Conservation (phyloP, 805 yeast species). For the Ogataea trehaloabstinens region DNA sequence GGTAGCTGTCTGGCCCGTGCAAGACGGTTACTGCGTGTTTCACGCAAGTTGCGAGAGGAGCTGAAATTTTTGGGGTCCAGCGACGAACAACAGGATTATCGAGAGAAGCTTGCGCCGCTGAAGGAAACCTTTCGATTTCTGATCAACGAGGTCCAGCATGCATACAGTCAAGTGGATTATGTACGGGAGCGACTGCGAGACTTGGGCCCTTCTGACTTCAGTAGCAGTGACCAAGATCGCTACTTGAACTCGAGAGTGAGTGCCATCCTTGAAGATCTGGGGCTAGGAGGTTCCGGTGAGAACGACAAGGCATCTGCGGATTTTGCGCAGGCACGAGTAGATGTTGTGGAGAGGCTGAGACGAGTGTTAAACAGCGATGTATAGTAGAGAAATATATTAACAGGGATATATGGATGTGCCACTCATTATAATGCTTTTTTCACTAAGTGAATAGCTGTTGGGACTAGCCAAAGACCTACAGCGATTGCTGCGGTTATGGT, state of each 20-base stretch:
- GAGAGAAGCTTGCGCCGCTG: slow-evolving; percentile 24
- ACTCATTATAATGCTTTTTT: slow-evolving; percentile 38
- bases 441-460: slow-evolving; percentile 53
- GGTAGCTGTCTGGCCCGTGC: slow-evolving; percentile 40
- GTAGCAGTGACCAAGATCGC: slow-evolving; percentile 17
- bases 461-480: slow-evolving; percentile 58
- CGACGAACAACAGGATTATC: background rate
- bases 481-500: slow-evolving; percentile 61
- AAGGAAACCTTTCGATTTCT: slow-evolving; percentile 27
- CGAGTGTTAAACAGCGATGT: slow-evolving; percentile 8
- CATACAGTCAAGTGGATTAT: slow-evolving; percentile 18
- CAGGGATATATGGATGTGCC: background rate
- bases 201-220: slow-evolving; percentile 7
- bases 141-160: slow-evolving; percentile 21
- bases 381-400: background rate
- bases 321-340: slow-evolving; percentile 6
- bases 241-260: slow-evolving; percentile 19
- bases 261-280: slow-evolving; percentile 12
- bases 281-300: slow-evolving; percentile 1
- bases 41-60: slow-evolving; percentile 17
- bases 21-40: slow-evolving; percentile 33
- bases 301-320: slow-evolving; percentile 2
- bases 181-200: slow-evolving; percentile 11
- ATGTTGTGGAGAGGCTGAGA: slow-evolving; percentile 13
- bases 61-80: slow-evolving; percentile 8